phyloP scores from a whole-genome alignment of 148 eudicot genomes.

The Rheum nobile region DNA sequence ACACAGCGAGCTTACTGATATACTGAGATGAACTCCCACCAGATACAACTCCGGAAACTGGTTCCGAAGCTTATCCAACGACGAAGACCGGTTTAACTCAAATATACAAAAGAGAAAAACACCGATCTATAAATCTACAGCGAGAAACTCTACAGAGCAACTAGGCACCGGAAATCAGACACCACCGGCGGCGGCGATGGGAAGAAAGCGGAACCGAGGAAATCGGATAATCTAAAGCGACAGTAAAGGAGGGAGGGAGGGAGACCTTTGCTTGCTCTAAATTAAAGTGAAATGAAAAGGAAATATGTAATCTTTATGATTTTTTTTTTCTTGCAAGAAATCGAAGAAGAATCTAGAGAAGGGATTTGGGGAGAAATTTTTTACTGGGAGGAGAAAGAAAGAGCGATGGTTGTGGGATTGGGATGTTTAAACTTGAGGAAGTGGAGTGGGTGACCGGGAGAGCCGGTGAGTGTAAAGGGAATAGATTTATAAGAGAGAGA shows the following conservation, averaged over 20 bases:
- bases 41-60: neutral
- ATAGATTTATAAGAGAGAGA: constrained; percentile 9
- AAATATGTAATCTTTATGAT: neutral
- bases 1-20: constrained; percentile 14
- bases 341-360: constrained; percentile 1
- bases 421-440: constrained; percentile 16
- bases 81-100: neutral
- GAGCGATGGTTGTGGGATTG: neutral
- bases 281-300: constrained; percentile 9
- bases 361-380: neutral
- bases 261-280: neutral
- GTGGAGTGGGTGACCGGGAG: constrained; percentile 25
- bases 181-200: neutral
- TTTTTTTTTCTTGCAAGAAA: neutral
- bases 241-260: neutral
- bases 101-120: neutral
- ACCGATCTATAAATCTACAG: constrained; percentile 13
- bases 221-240: neutral
- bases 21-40: constrained; percentile 5
- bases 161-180: constrained; percentile 7
- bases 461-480: constrained; percentile 22
- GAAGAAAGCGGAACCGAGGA: neutral
- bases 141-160: neutral
- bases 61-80: neutral
- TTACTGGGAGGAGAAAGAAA: constrained; percentile 1